Evolutionary conservation across 2,329 filamentous ascomycete species (phyloP), one percentile per base, ranked within the genome.

Genomic region (Penicillium corylophilum): DNA sequence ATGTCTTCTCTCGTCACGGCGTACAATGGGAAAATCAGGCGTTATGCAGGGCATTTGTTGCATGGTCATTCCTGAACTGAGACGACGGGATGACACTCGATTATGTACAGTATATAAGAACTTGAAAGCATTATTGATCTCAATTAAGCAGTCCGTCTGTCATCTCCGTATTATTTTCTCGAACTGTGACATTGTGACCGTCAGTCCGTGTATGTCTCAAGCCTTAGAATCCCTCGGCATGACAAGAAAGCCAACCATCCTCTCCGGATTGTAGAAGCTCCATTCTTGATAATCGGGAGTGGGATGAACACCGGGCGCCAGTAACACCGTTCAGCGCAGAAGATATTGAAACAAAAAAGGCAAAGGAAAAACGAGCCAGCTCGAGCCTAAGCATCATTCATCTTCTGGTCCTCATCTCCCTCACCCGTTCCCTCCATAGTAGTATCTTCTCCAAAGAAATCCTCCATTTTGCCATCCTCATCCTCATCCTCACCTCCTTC

Each of bases 391-490:
- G 66, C 71, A 65, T 75, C 74, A 40, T 68, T 71, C 73, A 76
- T 77, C 12, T 68, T 67, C 49, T 71, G 71, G 52, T 76, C 73
- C 48, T 63, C 68, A 52, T 73, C 73, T 2, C 63, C 67, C 36
- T 68, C 71, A 15, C 65, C 69, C 4, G 65, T 65, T 43, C 69
- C 70, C 4, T 64, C 70, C 68, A 73, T 73, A 2, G 63, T 62
- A 5, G 69, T 64, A 58, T 74, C 70, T 36, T 75, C 72, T 1
- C 75, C 75, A 54, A 77, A 77, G 8, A 77, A 67, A 64, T 77
- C 74, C 59, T 77, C 75, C 74, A 77, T 76, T 57, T 68, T 72
- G 7, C 74, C 75, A 62, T 77, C 75, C 20, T 65, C 73, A 46
- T 77, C 74, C 28, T 74, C 75, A 43, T 74, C 74, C 9, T 64